These are phyloP conservation scores for Rutstroemia sp. DNA, from an alignment of 2,329 filamentous ascomycete species.

Conservation along the genomic window DNA sequence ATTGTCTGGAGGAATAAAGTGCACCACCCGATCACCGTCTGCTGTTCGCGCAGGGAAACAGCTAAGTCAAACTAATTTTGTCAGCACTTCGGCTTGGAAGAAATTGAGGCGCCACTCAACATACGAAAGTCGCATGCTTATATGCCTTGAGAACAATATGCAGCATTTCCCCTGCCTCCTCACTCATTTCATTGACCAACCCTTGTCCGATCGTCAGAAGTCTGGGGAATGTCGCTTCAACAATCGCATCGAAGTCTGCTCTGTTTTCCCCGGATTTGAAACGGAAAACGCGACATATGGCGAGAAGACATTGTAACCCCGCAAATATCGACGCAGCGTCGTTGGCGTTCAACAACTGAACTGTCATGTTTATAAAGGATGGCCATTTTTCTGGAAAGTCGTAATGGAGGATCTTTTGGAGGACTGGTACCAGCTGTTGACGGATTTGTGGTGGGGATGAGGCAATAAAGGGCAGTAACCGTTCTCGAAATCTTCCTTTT, in stretches of 20 bases:
- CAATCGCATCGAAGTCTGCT: constrained; percentile 87
- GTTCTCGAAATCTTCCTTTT: constrained; percentile 78
- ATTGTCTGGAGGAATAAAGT: constrained; percentile 89
- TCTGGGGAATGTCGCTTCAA: constrained; percentile 83
- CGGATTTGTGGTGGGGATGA: constrained; percentile 73
- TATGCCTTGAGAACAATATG: constrained; percentile 92
- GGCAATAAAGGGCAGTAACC: constrained; percentile 82
- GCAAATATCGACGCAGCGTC: constrained; percentile 83
- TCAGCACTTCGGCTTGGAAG: constrained; percentile 26
- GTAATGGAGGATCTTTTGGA: constrained; percentile 92
- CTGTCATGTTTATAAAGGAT: constrained; percentile 84
- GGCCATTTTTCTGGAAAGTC: constrained; percentile 96
- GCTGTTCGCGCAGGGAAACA: constrained; percentile 66
- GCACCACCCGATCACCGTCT: constrained; percentile 90
- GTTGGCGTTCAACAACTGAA: constrained; percentile 81
- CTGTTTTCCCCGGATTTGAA: constrained; percentile 81
- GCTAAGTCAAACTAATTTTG: constrained; percentile 72
- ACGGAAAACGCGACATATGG: constrained; percentile 90
- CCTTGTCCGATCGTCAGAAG: constrained; percentile 81
- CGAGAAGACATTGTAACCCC: constrained; percentile 86
- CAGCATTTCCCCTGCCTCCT: constrained; percentile 95
- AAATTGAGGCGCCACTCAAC: constrained; percentile 30
- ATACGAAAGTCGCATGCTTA: constrained; percentile 94
- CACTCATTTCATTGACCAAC: constrained; percentile 80
- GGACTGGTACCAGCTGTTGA: constrained; percentile 85